Evolutionary conservation across 768 basidiomycete genomes (phyloP).

Genomic region (Lentinula lateritia): DNA sequence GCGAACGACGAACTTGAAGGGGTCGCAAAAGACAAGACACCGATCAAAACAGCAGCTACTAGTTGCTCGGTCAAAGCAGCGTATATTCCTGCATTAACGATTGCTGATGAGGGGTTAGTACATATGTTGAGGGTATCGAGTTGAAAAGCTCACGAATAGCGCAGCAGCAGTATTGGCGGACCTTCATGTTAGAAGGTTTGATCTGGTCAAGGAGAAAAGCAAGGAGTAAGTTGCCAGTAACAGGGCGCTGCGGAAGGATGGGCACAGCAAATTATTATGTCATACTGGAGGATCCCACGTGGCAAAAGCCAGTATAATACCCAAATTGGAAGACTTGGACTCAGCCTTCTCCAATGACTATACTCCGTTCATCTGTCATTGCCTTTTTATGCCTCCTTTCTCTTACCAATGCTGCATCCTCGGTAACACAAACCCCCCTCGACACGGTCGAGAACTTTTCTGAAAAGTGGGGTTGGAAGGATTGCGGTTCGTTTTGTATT

Average conservation of each 20-base stretch:
- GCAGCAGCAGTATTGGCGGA: conserved; percentile 88
- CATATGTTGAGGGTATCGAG: not conserved
- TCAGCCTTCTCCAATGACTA: conserved; percentile 11
- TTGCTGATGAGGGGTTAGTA: conserved; percentile 21
- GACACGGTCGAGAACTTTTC: conserved; percentile 22
- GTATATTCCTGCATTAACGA: conserved; percentile 90
- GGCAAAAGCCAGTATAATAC: not conserved
- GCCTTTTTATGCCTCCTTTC: conserved; percentile 13
- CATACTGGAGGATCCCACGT: not conserved
- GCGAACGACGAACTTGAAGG: conserved; percentile 58
- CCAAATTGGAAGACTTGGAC: conserved; percentile 14
- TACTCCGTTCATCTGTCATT: conserved; percentile 19
- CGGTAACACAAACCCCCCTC: conserved; percentile 19
- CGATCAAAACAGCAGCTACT: conserved; percentile 57
- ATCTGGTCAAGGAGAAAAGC: conserved; percentile 10
- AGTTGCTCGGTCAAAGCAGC: conserved; percentile 74
- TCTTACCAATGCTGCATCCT: conserved; percentile 11
- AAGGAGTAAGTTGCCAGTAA: conserved; percentile 3
- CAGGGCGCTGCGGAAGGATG: not conserved
- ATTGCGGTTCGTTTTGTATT: conserved; percentile 64
- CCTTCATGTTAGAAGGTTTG: conserved; percentile 43
- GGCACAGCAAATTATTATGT: not conserved
- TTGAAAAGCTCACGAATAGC: conserved; percentile 51
- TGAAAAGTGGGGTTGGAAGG: conserved; percentile 56
- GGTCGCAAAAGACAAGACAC: conserved; percentile 70